Percentiles rank a stretch among this genome's conserved stretches.
Conservation (phyloP, 805 yeast genomes). For the Cephaloascus albidus region DNA sequence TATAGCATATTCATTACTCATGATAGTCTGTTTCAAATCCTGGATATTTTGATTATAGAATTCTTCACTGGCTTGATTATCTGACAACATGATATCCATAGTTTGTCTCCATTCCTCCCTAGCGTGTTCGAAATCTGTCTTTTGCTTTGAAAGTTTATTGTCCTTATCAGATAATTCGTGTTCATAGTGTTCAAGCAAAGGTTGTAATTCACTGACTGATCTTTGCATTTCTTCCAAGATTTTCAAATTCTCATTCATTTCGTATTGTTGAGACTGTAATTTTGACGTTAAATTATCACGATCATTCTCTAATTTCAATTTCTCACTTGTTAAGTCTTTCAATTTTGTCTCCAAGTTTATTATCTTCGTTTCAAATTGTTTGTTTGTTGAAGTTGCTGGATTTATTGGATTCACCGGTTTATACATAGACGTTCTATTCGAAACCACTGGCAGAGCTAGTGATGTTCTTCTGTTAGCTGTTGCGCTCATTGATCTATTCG, state of each 20-base stretch:
- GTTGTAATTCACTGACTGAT: conserved; percentile 39
- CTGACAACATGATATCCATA: conserved; percentile 43
- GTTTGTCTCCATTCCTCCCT: conserved; percentile 52
- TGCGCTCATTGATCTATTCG: not conserved
- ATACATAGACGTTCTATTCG: not conserved
- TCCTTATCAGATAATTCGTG: conserved; percentile 33
- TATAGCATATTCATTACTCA: not conserved
- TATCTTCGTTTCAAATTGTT: not conserved
- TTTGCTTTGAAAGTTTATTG: conserved; percentile 33
- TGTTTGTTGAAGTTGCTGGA: not conserved
- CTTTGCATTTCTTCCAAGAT: conserved; percentile 38
- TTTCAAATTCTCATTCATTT: conserved; percentile 31
- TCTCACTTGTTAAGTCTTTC: conserved; percentile 1
- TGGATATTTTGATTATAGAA: conserved; percentile 36
- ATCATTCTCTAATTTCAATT: not conserved
- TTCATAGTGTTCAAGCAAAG: conserved; percentile 37
- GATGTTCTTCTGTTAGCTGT: not conserved
- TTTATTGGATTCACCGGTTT: not conserved
- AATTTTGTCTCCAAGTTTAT: not conserved
- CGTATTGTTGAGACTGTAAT: conserved; percentile 1
- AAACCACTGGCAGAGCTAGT: not conserved
- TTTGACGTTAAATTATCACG: not conserved
- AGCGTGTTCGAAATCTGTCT: conserved; percentile 39
- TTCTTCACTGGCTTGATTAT: conserved; percentile 45
- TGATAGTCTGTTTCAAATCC: conserved; percentile 17